Percentiles rank a stretch among this genome's conserved stretches.
Evolutionary conservation across 2,329 filamentous ascomycete species (phyloP).

Genomic region (Phyllosticta citrichinensis): DNA sequence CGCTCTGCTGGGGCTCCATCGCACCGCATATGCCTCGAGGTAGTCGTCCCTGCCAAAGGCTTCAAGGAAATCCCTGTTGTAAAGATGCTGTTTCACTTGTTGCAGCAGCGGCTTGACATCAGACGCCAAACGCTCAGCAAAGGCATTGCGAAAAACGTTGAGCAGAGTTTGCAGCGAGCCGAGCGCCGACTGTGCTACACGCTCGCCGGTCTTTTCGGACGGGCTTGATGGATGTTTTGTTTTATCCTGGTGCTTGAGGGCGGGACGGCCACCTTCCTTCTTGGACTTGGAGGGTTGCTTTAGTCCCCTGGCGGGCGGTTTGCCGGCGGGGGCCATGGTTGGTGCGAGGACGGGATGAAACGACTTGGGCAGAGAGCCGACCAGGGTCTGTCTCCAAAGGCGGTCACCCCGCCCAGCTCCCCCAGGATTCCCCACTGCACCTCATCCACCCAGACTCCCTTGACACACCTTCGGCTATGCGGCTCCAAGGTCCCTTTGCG

Average conservation of each 20-base stretch:
- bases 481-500: not conserved
- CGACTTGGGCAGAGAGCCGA: not conserved
- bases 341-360: not conserved
- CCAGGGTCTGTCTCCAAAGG: not conserved
- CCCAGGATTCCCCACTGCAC: not conserved
- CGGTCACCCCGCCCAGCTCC: not conserved
- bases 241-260: not conserved
- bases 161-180: constrained; percentile 60
- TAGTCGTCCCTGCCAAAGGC: constrained; percentile 67
- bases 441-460: not conserved
- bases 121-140: constrained; percentile 38
- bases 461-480: not conserved
- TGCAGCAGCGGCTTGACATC: constrained; percentile 53
- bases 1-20: constrained; percentile 84
- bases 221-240: not conserved
- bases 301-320: not conserved
- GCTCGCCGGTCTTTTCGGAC: not conserved
- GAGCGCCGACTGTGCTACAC: constrained; percentile 29
- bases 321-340: constrained; percentile 1
- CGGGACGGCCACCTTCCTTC: not conserved
- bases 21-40: constrained; percentile 71
- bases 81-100: constrained; percentile 76
- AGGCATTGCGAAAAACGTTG: constrained; percentile 60
- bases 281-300: not conserved
- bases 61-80: constrained; percentile 68